Evolutionary conservation across 441 rosid genomes (phyloP), one percentile per base, ranked within the genome.

Genomic region (Gossypium lobatum): DNA sequence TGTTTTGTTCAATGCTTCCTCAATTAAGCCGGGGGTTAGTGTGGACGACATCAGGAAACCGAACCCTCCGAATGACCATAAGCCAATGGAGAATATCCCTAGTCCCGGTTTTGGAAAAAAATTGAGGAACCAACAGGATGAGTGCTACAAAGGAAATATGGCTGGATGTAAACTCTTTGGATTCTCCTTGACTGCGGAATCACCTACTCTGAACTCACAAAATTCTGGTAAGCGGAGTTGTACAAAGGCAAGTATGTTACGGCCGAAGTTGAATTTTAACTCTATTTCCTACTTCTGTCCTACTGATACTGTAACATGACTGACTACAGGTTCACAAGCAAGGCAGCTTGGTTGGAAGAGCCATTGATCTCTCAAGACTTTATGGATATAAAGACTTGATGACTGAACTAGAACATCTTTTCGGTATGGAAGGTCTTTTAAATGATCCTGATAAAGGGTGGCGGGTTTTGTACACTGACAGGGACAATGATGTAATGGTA

Each of bases 271-370:
- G 10, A 75, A 71, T 60, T 59, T 6, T 42, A 37, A 23, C 23
- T 62, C 55, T 18, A 70, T 66, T 72, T 57, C 54, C 11, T 34
- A 26, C 60, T 64, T 53, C 74, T 55, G 71, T 58, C 72, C 7
- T 68, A 57, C 75, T 79, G 70, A 62, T 6, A 34, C 70, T 42
- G 59, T 59, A 18, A 63, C 31, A 64, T 54, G 54, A 73, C 69
- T 55, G 71, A n/a, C 31, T 74, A 83, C 82, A 94, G 98, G 97
- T 89, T 82, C 95, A 91, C 88, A 94, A 91, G 87, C 98, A 94
- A 83, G 98, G 95, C 66, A 94, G 89, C 79, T 80, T 84, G 81
- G 95, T 94, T 77, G 97, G 96, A 79, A 88, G 97, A 80, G 95
- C 97, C 74, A 84, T 94, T 80, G 98, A 94, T 81, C 89, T 91